Evolutionary conservation across 2,329 filamentous ascomycete species (phyloP).

Genomic region (Helotiales sp.): DNA sequence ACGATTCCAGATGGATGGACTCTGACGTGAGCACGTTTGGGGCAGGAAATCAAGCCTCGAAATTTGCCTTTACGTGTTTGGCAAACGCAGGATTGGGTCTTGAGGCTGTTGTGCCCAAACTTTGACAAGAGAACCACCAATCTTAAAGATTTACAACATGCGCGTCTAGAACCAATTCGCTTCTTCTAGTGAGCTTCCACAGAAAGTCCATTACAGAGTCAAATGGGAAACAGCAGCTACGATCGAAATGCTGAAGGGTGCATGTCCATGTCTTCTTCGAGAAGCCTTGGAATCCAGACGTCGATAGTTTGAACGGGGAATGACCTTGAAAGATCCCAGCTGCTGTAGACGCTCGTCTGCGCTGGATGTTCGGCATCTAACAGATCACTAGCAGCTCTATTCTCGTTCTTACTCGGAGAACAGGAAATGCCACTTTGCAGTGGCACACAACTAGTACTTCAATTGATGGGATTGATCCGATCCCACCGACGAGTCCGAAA

Average conservation of each 20-base stretch:
- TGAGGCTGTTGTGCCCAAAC: neutral
- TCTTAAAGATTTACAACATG: too few species aligned
- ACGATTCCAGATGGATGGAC: neutral
- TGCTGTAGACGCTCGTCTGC: neutral
- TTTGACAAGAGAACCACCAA: too few species aligned
- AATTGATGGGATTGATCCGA: neutral
- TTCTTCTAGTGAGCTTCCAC: neutral
- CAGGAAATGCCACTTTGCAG: neutral
- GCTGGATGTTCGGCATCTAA: neutral
- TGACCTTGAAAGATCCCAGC: neutral
- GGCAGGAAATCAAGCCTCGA: neutral
- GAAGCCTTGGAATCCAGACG: neutral
- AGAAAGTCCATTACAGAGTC: neutral
- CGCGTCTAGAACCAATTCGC: neutral
- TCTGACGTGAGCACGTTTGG: neutral
- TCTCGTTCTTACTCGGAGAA: neutral
- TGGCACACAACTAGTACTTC: neutral
- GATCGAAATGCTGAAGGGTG: neutral
- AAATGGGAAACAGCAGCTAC: neutral
- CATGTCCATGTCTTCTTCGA: neutral
- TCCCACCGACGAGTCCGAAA: neutral
- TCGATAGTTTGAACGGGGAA: conserved; percentile 1
- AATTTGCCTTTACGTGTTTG: neutral
- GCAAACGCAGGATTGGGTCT: neutral
- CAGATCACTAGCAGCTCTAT: neutral